Base-by-base conservation (phyloP, 805 yeast species). In the Lachancea lanzarotensis region DNA sequence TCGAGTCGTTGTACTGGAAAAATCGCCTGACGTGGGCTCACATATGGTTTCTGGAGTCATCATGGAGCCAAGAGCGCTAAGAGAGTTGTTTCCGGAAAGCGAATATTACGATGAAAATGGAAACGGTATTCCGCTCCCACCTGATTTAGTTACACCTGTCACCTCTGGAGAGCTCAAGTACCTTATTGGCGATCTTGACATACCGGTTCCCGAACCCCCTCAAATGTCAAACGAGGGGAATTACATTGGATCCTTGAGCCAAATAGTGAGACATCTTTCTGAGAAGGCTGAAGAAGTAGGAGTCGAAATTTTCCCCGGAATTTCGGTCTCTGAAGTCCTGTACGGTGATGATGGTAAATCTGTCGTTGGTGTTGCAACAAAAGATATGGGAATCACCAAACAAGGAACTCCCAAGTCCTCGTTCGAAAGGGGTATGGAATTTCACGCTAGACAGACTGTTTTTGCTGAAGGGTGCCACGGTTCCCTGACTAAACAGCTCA, bases 401-500 rank as follows among this genome's bases (percentile, higher is more conserved):
- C 66, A 74, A 46, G 96, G 96, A 16, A 61, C 70, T 29, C 95
- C 96, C 26, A 85, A 82, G 56, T 84, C 76, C 51, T 72, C 78
- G n/a, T 93, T 87, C 65, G 96, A 93, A 66, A 76, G 95, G 52
- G 98, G 98, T 20, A 86, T 93, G 96, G 98, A 88, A 65, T 93
- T 93, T 65, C 93, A 83, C 54, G 87, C 98, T 3, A 78, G 93
- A 55, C 72, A 82, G 48, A 90, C 97, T 0, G 84, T 93, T 15
- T 73, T 93, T 27, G 96, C 96, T 4, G 98, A 93, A 68, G 98
- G 98, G n/a, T 93, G 98, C 62, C 98, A 90, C 66, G 98, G 98
- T 0, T 89, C 96, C 1, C 70, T 93, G 43, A 73, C 90, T 11
- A 91, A 93, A 62, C 77, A 84, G 59, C 82, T 79, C 0, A 82